phyloP scores from a whole-genome alignment of 108 stramenopile genomes.

The Skeletonema grethae region DNA sequence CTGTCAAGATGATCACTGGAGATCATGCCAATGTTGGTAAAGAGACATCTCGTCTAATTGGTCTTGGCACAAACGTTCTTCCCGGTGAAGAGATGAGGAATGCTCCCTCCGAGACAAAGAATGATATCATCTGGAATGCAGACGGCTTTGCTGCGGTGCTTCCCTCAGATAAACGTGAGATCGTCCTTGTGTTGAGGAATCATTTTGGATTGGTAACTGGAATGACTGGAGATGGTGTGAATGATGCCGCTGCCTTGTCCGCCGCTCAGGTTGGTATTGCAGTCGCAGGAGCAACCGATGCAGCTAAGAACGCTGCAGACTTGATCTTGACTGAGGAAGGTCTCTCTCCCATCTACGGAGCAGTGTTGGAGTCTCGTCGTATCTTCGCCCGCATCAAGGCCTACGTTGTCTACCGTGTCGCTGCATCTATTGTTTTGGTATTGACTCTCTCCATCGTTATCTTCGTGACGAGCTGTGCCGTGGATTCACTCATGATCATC shows the following conservation, averaged over 20 bases:
- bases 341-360: constrained; percentile 78
- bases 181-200: constrained; percentile 70
- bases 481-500: constrained; percentile 79
- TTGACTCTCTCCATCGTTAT: constrained; percentile 63
- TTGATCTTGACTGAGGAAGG: constrained; percentile 85
- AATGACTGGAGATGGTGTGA: constrained; percentile 94
- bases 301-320: constrained; percentile 88
- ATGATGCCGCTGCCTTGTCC: constrained; percentile 88
- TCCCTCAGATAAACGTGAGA: constrained; percentile 76
- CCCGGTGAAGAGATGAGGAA: constrained; percentile 52
- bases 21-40: constrained; percentile 74
- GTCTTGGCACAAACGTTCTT: constrained; percentile 55
- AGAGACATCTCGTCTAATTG: constrained; percentile 68
- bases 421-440: constrained; percentile 64
- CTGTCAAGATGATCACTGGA: constrained; percentile 89
- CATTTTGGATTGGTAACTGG: constrained; percentile 72
- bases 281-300: constrained; percentile 89
- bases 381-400: constrained; percentile 75
- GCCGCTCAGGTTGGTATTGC: constrained; percentile 78
- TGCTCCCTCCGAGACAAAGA: constrained; percentile 42
- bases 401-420: constrained; percentile 84
- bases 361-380: constrained; percentile 73
- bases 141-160: constrained; percentile 83
- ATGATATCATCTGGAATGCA: constrained; percentile 59
- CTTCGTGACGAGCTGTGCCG: constrained; percentile 74